Evolutionary conservation across 2,329 filamentous ascomycete species (phyloP), one percentile per base, ranked within the genome.

Genomic region (Capronia americana): DNA sequence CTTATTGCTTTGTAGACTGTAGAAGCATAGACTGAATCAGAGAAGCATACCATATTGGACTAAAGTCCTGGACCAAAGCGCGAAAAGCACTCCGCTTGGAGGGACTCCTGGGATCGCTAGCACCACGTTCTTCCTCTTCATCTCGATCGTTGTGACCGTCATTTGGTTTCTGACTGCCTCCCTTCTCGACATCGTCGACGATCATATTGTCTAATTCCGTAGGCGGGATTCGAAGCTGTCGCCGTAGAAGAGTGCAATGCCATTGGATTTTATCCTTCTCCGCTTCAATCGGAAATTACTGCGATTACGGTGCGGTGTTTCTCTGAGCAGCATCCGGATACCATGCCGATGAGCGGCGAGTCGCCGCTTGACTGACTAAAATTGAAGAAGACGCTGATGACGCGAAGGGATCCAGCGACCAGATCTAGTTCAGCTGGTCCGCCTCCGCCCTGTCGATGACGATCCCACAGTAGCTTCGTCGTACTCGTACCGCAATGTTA

Each of bases 311-410:
- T 17, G 24, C 17, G 28, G 28, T 34, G 14, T 55, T 17, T 30
- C 11, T 34, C n/a, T 34, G 24, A 34, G 11, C 26, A 34, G 28
- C 5, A 24, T 34, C 17, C 53, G 53, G 53, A 34, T 20, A 55
- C 53, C 24, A 55, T 28, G 53, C 53, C 53, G 53, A 32, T 34
- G 53, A 8, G 53, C 53, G 53, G 53, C 53, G 53, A 55, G 4
- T 55, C 24, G 53, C 53, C 53, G 53, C 53, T 1, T 24, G 28
- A 55, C n/a, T 24, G 34, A 30, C 26, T 54, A 7, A 50, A 23
- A 12, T 26, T 12, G 24, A 26, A 51, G 24, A 28, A 14, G n/a
- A 6, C 10, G 24, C 10, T 28, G 20, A 8, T 26, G 48, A 20
- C 8, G 2, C 5, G 20, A 4, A 23, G 4, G 20, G 10, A 32